Conservation (phyloP, 208 protist genomes). For the Crithidia sp. region DNA sequence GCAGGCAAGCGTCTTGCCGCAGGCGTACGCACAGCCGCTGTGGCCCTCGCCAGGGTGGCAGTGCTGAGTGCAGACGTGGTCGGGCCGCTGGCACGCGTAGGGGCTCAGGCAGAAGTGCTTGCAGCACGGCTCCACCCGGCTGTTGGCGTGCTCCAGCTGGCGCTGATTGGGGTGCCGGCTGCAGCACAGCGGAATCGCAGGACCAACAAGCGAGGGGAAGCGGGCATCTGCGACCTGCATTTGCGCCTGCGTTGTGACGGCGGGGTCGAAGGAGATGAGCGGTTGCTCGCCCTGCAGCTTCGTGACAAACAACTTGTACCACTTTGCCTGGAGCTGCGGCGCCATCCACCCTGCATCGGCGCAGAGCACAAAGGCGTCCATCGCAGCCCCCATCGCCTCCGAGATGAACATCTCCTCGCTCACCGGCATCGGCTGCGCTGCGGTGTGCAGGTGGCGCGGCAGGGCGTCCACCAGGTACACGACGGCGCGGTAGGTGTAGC, state of each 20-base stretch:
- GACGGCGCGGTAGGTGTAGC: conserved; percentile 70
- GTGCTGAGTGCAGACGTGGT: conserved; percentile 63
- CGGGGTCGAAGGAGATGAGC: conserved; percentile 40
- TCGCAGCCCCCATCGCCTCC: conserved; percentile 62
- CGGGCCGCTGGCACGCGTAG: conserved; percentile 57
- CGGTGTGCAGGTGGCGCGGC: conserved; percentile 18
- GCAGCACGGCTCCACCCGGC: conserved; percentile 51
- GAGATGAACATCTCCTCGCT: conserved; percentile 36
- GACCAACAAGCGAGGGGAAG: conserved; percentile 70
- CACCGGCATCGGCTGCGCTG: conserved; percentile 30
- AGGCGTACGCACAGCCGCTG: conserved; percentile 64
- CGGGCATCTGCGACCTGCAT: conserved; percentile 18
- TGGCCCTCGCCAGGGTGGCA: conserved; percentile 72
- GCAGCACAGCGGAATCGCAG: conserved; percentile 79
- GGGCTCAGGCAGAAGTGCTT: conserved; percentile 60
- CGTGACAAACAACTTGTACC: conserved; percentile 71
- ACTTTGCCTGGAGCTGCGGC: conserved; percentile 50
- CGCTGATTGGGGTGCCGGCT: conserved; percentile 70
- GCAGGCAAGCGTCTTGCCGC: conserved; percentile 59
- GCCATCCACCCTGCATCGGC: conserved; percentile 79
- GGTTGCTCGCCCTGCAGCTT: conserved; percentile 66
- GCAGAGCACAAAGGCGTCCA: conserved; percentile 69
- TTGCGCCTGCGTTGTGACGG: conserved; percentile 1
- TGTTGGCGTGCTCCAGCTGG: conserved; percentile 66
- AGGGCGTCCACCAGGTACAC: conserved; percentile 69